Percentiles rank a stretch among this genome's conserved stretches.
Evolutionary conservation across 768 basidiomycete genomes (phyloP).

Genomic region (Vararia minispora): DNA sequence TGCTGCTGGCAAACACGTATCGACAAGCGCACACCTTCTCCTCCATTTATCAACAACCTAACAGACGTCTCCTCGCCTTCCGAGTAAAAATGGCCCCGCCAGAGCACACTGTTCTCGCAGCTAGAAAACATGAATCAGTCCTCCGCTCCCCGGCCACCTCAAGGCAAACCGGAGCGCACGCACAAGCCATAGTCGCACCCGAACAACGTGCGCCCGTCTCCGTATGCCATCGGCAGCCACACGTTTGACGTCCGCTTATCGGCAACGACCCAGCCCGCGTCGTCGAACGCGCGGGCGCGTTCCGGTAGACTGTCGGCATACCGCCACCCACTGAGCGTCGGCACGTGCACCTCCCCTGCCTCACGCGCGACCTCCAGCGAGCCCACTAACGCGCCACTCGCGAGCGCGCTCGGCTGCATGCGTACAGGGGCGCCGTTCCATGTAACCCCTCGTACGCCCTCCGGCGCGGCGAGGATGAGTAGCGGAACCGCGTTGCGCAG

Average conservation of each 20-base stretch:
- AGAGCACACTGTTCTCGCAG: conserved; percentile 69
- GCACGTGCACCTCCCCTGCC: conserved; percentile 26
- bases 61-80: conserved; percentile 47
- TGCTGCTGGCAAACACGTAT: conserved; percentile 3
- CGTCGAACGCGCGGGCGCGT: conserved; percentile 41
- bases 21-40: conserved; percentile 59
- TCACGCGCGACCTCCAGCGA: conserved; percentile 25
- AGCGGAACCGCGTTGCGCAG: conserved; percentile 43
- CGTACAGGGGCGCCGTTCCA: conserved; percentile 54
- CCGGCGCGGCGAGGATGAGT: conserved; percentile 48
- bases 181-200: conserved; percentile 80
- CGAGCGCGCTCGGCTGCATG: conserved; percentile 23
- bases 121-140: conserved; percentile 31
- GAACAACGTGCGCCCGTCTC: conserved; percentile 62
- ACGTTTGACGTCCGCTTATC: conserved; percentile 61
- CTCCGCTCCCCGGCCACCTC: not conserved
- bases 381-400: conserved; percentile 34
- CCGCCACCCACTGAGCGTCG: conserved; percentile 51
- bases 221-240: conserved; percentile 53
- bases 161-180: conserved; percentile 1
- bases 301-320: conserved; percentile 69
- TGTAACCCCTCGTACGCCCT: conserved; percentile 36
- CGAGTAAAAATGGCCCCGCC: conserved; percentile 66
- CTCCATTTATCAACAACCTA: conserved; percentile 70
- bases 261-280: conserved; percentile 50